Evolutionary conservation across 495 filamentous ascomycete genomes (phyloP).

Genomic region (Neohortaea acidophila): DNA sequence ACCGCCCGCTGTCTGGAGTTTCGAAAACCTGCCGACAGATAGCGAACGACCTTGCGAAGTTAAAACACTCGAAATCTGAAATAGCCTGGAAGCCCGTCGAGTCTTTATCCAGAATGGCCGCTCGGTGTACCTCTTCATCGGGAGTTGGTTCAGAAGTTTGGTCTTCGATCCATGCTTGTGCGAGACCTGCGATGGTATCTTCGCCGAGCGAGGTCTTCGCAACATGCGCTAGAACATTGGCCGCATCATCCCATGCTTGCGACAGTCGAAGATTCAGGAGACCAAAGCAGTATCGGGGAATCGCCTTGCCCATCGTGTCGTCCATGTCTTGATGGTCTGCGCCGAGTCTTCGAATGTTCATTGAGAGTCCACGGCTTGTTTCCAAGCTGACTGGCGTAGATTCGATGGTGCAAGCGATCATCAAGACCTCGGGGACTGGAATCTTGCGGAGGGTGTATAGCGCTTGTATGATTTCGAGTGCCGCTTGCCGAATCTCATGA

Average conservation of each 20-base stretch:
- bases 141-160: slow-evolving; percentile 24
- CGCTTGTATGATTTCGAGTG: slow-evolving; percentile 51
- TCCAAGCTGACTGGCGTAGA: slow-evolving; percentile 60
- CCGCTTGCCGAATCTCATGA: slow-evolving; percentile 51
- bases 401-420: slow-evolving; percentile 53
- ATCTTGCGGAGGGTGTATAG: slow-evolving; percentile 25
- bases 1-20: slow-evolving; percentile 4
- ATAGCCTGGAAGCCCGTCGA: slow-evolving; percentile 10
- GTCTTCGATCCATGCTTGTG: slow-evolving; percentile 61
- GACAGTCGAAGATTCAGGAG: slow-evolving; percentile 70
- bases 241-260: slow-evolving; percentile 72
- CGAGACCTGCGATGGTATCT: slow-evolving; percentile 52
- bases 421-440: slow-evolving; percentile 26
- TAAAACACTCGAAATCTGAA: slow-evolving; percentile 70
- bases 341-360: slow-evolving; percentile 68
- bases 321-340: slow-evolving; percentile 37
- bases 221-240: slow-evolving; percentile 57
- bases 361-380: slow-evolving; percentile 56
- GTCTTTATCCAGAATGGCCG: slow-evolving; percentile 4
- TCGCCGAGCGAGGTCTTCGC: slow-evolving; percentile 55
- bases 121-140: slow-evolving; percentile 19
- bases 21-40: slow-evolving; percentile 15
- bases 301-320: slow-evolving; percentile 51
- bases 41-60: slow-evolving; percentile 34
- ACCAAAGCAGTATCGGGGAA: slow-evolving; percentile 77